Base-by-base conservation (phyloP, 164 flowering plant species). In the Tinospora cordifolia region DNA sequence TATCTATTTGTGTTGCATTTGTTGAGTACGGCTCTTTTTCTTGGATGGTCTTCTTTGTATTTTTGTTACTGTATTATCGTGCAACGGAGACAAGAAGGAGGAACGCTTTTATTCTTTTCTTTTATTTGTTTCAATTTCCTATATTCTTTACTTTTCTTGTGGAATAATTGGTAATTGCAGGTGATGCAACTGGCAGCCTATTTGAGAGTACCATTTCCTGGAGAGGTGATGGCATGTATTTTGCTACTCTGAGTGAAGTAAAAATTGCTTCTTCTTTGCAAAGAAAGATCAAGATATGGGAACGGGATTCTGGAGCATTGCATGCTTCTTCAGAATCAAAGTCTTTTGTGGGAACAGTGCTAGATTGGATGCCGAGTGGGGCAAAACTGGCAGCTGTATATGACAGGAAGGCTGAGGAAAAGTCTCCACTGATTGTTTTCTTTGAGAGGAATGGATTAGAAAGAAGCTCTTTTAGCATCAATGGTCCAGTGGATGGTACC, bases 291-390 rank as follows among this genome's bases (percentile, higher is more conserved):
- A 92, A 84, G 72, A 81, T 94, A 21, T 92, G 99, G 99, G 99
- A 94, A 74, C 82, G 96, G 62, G 93, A 94, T 73, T 79, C 93
- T 6, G 97, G 99, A 38, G 66, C 74, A 21, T 44, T 90, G 70
- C 93, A 85, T 77, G 85, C 98, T 76, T 68, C 87, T 69, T 92
- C 99, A 64, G 98, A 90, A 51, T 65, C 80, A 62, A 92, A 83
- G 79, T 60, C 75, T 64, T 85, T 92, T 71, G 79, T 80, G 85
- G 89, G 86, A 70, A 69, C 82, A 58, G 76, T 81, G 71, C 67
- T 94, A 73, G 98, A 94, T 47, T 94, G 99, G 99, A 89, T 89
- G 92, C 97, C 96, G 1, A 88, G 85, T 84, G 99, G 99, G 49
- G 90, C 97, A 41, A 92, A 92, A 82, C 79, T 92, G 75, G 99